Percentiles rank a stretch among this genome's conserved stretches.
These are phyloP conservation scores for Starmerella khaoyaiensis DNA, from an alignment of 805 yeast species.

Conservation along the genomic window DNA sequence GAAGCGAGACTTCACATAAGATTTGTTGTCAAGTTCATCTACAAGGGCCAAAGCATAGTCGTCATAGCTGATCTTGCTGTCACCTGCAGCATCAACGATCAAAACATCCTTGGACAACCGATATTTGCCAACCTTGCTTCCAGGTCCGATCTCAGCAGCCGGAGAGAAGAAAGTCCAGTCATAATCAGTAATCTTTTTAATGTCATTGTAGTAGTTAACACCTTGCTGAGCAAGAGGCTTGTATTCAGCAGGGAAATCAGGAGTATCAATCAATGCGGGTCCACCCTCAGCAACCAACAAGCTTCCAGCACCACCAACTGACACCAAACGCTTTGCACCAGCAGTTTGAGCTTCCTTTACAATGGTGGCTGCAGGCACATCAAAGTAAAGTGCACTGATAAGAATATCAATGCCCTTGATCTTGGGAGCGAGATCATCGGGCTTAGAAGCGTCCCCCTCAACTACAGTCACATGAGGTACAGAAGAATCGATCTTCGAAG, in stretches of 20 bases:
- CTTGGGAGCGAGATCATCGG: slow-evolving; percentile 2
- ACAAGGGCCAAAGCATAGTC: slow-evolving; percentile 14
- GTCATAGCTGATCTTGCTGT: slow-evolving; percentile 13
- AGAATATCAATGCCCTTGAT: slow-evolving; percentile 12
- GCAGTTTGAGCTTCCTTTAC: slow-evolving; percentile 5
- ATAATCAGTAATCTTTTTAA: slow-evolving; percentile 5
- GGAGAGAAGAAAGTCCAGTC: slow-evolving; percentile 16
- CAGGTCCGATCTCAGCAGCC: slow-evolving; percentile 7
- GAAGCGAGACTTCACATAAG: slow-evolving; percentile 8
- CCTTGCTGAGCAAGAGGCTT: slow-evolving; percentile 5
- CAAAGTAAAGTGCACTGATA: slow-evolving; percentile 9
- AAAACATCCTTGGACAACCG: slow-evolving; percentile 9
- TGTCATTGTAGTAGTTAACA: slow-evolving; percentile 2
- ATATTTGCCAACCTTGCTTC: slow-evolving; percentile 9
- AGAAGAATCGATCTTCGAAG: slow-evolving; percentile 2
- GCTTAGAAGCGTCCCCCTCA: slow-evolving; percentile 11
- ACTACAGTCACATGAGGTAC: slow-evolving; percentile 8
- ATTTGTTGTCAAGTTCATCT: slow-evolving; percentile 13
- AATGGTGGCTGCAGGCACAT: slow-evolving; percentile 4
- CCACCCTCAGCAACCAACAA: slow-evolving; percentile 10
- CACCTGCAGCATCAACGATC: slow-evolving; percentile 8
- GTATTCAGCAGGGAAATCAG: slow-evolving; percentile 13
- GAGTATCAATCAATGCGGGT: slow-evolving; percentile 10
- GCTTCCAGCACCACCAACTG: slow-evolving; percentile 16
- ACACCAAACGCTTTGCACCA: slow-evolving; percentile 11